These are phyloP conservation scores for Botryococcus braunii DNA, from an alignment of 163 green algal genomes.

Conservation along the genomic window DNA sequence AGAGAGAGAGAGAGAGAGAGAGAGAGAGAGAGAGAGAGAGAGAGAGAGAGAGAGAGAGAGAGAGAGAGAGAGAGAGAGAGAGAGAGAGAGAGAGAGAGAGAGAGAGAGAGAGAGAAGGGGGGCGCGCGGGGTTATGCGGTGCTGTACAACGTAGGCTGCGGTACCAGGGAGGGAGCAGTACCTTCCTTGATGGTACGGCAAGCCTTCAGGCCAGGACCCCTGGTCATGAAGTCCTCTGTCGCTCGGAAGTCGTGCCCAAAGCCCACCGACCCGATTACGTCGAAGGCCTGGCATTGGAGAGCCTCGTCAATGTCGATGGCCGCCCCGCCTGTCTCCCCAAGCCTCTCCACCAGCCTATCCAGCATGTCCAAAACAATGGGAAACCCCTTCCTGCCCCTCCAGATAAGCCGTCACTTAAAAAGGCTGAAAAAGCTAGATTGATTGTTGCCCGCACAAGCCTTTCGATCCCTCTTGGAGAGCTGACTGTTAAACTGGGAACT, in stretches of 20 bases:
- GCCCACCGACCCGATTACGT: conserved; percentile 42
- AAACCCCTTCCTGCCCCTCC: conserved; percentile 25
- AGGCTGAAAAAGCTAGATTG: not conserved
- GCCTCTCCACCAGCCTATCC: conserved; percentile 13
- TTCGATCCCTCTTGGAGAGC: too few relatives aligned
- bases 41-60: too few relatives aligned
- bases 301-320: conserved; percentile 30
- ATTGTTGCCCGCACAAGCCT: not conserved
- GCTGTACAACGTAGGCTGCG: too few relatives aligned
- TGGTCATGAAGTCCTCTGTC: conserved; percentile 14
- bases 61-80: too few relatives aligned
- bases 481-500: too few relatives aligned
- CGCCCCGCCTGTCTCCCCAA: conserved; percentile 10
- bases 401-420: not conserved
- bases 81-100: too few relatives aligned
- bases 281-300: conserved; percentile 25
- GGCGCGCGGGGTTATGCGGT: too few relatives aligned
- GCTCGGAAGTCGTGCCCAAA: conserved; percentile 38
- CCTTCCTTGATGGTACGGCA: conserved; percentile 7
- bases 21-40: too few relatives aligned
- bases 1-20: too few relatives aligned
- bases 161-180: not conserved
- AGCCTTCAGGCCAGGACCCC: not conserved
- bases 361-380: conserved; percentile 15
- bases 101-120: too few relatives aligned